Evolutionary conservation across 1,284 basidiomycete genomes (phyloP).

Genomic region (Stereum hirsutum): DNA sequence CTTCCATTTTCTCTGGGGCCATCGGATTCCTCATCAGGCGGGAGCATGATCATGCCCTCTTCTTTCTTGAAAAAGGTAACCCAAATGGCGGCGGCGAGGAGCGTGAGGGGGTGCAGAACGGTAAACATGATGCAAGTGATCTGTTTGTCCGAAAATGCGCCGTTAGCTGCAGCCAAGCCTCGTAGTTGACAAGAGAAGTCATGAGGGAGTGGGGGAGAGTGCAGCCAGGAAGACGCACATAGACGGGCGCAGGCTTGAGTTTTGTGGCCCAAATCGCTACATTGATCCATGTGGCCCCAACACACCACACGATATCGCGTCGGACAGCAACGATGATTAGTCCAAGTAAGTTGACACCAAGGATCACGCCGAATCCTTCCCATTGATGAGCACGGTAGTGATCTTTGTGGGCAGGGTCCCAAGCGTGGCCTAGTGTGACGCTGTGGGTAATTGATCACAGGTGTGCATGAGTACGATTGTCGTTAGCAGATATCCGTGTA

Average conservation of each 20-base stretch:
- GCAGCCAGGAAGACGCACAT: slow-evolving; percentile 31
- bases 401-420: slow-evolving; percentile 28
- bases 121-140: slow-evolving; percentile 52
- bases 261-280: slow-evolving; percentile 49
- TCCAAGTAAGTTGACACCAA: slow-evolving; percentile 47
- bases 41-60: slow-evolving; percentile 33
- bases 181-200: not conserved
- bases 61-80: slow-evolving; percentile 21
- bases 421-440: slow-evolving; percentile 42
- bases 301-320: slow-evolving; percentile 62
- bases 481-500: not conserved
- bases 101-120: slow-evolving; percentile 44
- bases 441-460: no score
- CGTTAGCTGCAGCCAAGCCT: not conserved
- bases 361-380: slow-evolving; percentile 52
- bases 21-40: slow-evolving; percentile 27
- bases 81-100: slow-evolving; percentile 32
- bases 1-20: slow-evolving; percentile 3
- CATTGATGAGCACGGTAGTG: slow-evolving; percentile 46
- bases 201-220: not conserved
- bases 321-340: slow-evolving; percentile 43
- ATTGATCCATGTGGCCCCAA: slow-evolving; percentile 63
- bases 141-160: slow-evolving; percentile 22
- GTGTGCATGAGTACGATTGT: no score
- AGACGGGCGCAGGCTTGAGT: slow-evolving; percentile 54